Conservation (phyloP, 2,329 filamentous ascomycete species). For the Cercospora zeina region DNA sequence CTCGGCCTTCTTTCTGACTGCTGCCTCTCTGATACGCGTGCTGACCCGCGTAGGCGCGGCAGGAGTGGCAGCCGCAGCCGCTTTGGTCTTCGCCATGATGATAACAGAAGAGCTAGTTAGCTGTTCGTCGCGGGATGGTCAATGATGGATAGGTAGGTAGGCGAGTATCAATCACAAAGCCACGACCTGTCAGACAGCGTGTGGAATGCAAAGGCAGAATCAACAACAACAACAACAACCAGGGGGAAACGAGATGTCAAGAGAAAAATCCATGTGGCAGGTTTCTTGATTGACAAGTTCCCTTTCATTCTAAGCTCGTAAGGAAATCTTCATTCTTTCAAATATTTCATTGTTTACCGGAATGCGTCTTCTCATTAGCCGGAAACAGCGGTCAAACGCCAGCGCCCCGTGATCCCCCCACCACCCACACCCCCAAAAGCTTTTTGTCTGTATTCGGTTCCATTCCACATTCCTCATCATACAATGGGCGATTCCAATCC, state of each 20-base stretch:
- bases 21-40: slow-evolving; percentile 8
- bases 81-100: slow-evolving; percentile 3
- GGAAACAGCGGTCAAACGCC: neutral
- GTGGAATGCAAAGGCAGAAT: too few relatives aligned
- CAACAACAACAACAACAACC: too few relatives aligned
- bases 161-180: too few relatives aligned
- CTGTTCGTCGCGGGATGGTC: too few relatives aligned
- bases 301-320: too few relatives aligned
- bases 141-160: too few relatives aligned
- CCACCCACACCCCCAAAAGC: neutral
- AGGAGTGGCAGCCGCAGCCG: neutral
- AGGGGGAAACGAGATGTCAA: too few relatives aligned
- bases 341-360: neutral
- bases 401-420: neutral
- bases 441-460: too few relatives aligned
- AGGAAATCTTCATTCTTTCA: neutral
- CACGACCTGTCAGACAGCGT: too few relatives aligned
- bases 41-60: neutral
- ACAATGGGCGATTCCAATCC: neutral
- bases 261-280: too few relatives aligned
- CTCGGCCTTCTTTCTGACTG: neutral
- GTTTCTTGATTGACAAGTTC: too few relatives aligned
- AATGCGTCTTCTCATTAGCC: slow-evolving; percentile 1
- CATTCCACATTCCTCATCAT: slow-evolving; percentile 19
- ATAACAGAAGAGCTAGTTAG: too few relatives aligned